A percentile compares a stretch with the other conserved stretches of the same genome.
Evolutionary conservation across 2,329 filamentous ascomycete species (phyloP).

Genomic region (Fusarium sp.): DNA sequence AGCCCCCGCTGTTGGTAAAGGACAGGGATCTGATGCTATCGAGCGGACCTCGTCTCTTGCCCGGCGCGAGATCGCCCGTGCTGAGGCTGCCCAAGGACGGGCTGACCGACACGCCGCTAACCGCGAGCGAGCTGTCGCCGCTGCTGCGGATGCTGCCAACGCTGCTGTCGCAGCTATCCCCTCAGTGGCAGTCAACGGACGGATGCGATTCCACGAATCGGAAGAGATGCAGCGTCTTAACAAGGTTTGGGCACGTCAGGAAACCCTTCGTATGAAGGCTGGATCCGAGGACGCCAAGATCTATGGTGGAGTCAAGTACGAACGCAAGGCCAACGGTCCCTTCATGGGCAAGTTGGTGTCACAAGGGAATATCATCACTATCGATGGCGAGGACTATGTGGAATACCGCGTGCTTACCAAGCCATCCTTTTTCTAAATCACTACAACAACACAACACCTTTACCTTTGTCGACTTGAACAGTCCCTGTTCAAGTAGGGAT

Average conservation of each 20-base stretch:
- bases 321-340: slow-evolving; percentile 70
- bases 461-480: not conserved
- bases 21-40: slow-evolving; percentile 49
- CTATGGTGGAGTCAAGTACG: slow-evolving; percentile 71
- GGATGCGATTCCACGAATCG: slow-evolving; percentile 58
- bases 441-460: not conserved
- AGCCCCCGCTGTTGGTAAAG: slow-evolving; percentile 23
- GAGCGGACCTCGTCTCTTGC: slow-evolving; percentile 64
- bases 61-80: slow-evolving; percentile 64
- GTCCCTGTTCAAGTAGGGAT: not conserved
- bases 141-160: slow-evolving; percentile 49
- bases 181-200: slow-evolving; percentile 42
- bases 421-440: slow-evolving; percentile 67
- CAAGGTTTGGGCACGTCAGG: slow-evolving; percentile 67
- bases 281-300: slow-evolving; percentile 67
- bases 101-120: slow-evolving; percentile 61
- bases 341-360: slow-evolving; percentile 74
- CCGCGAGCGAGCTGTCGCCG: slow-evolving; percentile 53
- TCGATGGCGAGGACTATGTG: slow-evolving; percentile 76
- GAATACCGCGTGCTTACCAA: slow-evolving; percentile 75
- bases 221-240: slow-evolving; percentile 65
- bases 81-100: slow-evolving; percentile 64
- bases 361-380: slow-evolving; percentile 70
- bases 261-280: slow-evolving; percentile 58
- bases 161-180: slow-evolving; percentile 47